Evolutionary conservation across 129 eudicot genomes (phyloP).

Genomic region (Kitagawia praeruptora): DNA sequence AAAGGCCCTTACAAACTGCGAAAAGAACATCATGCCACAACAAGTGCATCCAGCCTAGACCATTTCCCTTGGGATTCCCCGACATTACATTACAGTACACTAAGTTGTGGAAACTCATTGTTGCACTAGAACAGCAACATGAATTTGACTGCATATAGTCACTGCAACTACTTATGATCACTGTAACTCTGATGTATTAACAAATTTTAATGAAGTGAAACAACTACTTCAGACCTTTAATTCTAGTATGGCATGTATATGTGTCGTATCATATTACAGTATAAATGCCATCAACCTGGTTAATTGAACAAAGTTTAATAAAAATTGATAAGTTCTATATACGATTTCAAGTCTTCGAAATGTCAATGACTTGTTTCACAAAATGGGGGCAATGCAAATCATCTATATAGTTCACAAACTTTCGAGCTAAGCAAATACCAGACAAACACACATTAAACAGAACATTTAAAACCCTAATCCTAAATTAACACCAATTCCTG

Average conservation of each 20-base stretch:
- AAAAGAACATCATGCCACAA: background rate
- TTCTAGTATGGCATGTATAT: background rate
- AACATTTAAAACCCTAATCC: background rate
- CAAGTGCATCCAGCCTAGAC: background rate
- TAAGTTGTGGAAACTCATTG: background rate
- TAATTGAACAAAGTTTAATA: background rate
- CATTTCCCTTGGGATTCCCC: background rate
- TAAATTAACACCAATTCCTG: background rate
- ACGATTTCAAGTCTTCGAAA: background rate
- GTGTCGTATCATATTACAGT: background rate
- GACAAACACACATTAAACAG: background rate
- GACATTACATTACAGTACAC: background rate
- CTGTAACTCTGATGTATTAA: too few species aligned
- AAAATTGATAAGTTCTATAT: background rate
- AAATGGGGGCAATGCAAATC: background rate
- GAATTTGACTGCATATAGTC: background rate
- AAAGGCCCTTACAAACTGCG: background rate
- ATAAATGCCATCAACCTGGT: background rate
- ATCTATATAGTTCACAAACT: background rate
- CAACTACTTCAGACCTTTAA: background rate
- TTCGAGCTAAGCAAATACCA: background rate
- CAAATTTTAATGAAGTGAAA: too few species aligned
- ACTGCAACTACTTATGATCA: too few species aligned
- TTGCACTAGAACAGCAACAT: background rate
- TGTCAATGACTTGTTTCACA: background rate